Conservation (phyloP, 2,329 filamentous ascomycete species). For the Neofusicoccum kwambonambiense region DNA sequence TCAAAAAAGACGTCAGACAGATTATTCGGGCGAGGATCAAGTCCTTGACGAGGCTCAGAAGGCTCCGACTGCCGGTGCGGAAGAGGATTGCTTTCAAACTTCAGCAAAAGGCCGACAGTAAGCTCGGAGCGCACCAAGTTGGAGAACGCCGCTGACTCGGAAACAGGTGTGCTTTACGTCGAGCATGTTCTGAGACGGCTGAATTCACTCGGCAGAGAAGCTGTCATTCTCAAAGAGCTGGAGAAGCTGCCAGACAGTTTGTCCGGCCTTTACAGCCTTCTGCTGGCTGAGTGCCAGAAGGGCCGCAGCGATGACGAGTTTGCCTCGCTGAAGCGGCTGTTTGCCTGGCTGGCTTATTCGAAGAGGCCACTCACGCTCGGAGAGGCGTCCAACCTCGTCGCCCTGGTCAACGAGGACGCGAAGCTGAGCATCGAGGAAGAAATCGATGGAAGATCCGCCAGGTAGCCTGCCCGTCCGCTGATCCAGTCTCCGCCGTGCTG, state of each 20-base stretch:
- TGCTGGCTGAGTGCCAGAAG: conserved; percentile 23
- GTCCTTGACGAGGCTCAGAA: conserved; percentile 24
- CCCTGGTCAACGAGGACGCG: conserved; percentile 20
- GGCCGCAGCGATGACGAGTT: conserved; percentile 24
- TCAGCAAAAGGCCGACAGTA: conserved; percentile 32
- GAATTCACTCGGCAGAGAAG: conserved; percentile 33
- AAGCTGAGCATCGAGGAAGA: conserved; percentile 24
- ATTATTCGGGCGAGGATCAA: conserved; percentile 31
- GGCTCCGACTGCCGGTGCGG: conserved; percentile 30
- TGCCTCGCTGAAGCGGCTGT: conserved; percentile 23
- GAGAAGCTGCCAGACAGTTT: conserved; percentile 24
- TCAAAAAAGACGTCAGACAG: conserved; percentile 28
- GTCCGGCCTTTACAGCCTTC: conserved; percentile 21
- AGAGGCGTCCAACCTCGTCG: conserved; percentile 23
- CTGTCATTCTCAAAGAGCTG: conserved; percentile 32
- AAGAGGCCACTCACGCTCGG: conserved; percentile 23
- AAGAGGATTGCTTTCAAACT: conserved; percentile 32
- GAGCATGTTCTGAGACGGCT: conserved; percentile 36
- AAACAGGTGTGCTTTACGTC: conserved; percentile 37
- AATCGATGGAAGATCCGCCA: conserved; percentile 24
- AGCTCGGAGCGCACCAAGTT: conserved; percentile 14
- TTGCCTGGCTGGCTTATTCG: conserved; percentile 27
- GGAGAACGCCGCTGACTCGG: background rate
- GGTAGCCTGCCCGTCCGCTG: conserved; percentile 12
- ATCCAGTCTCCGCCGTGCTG: background rate